These are phyloP conservation scores for Trypanosoma conorhini DNA, from an alignment of 208 protist species.

Conservation along the genomic window DNA sequence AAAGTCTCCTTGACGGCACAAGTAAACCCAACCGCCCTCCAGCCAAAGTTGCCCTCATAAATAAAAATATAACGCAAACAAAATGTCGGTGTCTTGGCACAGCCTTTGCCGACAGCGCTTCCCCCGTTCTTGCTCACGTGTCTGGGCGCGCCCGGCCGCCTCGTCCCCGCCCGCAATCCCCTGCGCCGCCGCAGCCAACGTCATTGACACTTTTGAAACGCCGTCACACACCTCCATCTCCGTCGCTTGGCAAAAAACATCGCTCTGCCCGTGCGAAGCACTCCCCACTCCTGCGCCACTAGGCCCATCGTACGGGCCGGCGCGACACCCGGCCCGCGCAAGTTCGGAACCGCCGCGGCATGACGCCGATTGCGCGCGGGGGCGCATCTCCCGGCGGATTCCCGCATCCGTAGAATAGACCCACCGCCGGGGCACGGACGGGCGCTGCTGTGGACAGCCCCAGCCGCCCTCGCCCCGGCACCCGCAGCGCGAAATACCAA, in stretches of 20 bases:
- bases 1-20: too few species aligned
- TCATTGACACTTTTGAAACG: not conserved
- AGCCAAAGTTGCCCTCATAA: not conserved
- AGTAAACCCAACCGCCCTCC: too few species aligned
- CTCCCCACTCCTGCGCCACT: too few species aligned
- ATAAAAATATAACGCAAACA: not conserved
- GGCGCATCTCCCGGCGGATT: too few species aligned
- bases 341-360: too few species aligned
- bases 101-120: not conserved
- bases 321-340: too few species aligned
- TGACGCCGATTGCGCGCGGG: slow-evolving; percentile 16
- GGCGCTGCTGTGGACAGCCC: slow-evolving; percentile 67
- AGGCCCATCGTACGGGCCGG: too few species aligned
- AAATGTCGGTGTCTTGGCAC: not conserved
- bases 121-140: not conserved
- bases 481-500: slow-evolving; percentile 46
- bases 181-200: not conserved
- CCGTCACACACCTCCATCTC: not conserved
- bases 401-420: too few species aligned
- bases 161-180: too few species aligned
- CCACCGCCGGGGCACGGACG: slow-evolving; percentile 42
- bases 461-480: slow-evolving; percentile 55
- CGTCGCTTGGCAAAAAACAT: not conserved
- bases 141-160: not conserved
- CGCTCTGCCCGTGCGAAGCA: not conserved